These are phyloP conservation scores for Penicillium chermesinum DNA, from an alignment of 495 filamentous ascomycete species.

Conservation along the genomic window DNA sequence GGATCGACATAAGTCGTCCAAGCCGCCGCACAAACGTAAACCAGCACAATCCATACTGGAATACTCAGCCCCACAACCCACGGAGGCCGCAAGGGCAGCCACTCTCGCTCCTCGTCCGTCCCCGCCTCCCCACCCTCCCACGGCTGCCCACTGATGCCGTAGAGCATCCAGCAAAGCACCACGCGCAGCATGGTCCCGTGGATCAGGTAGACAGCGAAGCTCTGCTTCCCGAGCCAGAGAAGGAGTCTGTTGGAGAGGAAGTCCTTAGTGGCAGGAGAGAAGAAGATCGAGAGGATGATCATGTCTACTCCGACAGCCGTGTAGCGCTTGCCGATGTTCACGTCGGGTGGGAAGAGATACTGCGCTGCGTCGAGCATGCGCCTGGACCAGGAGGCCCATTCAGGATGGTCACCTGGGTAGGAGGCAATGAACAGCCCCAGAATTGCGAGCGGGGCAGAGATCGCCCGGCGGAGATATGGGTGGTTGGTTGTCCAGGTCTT, in stretches of 20 bases:
- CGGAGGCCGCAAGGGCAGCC: slow-evolving; percentile 34
- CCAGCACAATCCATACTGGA: slow-evolving; percentile 52
- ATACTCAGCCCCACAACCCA: slow-evolving; percentile 46
- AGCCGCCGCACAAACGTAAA: slow-evolving; percentile 52
- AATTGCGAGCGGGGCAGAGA: slow-evolving; percentile 53
- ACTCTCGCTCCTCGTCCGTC: slow-evolving; percentile 36
- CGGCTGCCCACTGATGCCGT: slow-evolving; percentile 50
- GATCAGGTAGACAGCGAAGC: slow-evolving; percentile 66
- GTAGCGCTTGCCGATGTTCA: slow-evolving; percentile 49
- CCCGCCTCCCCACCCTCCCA: slow-evolving; percentile 45
- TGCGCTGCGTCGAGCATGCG: slow-evolving; percentile 38
- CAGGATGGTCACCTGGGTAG: slow-evolving; percentile 56
- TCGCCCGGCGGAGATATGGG: slow-evolving; percentile 55
- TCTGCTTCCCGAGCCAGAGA: slow-evolving; percentile 64
- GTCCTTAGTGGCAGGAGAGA: slow-evolving; percentile 53
- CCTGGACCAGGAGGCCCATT: slow-evolving; percentile 57
- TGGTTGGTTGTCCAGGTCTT: slow-evolving; percentile 25
- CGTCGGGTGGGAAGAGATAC: slow-evolving; percentile 52
- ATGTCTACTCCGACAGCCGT: slow-evolving; percentile 57
- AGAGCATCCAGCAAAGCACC: slow-evolving; percentile 60
- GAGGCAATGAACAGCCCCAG: slow-evolving; percentile 57
- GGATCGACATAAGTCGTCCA: slow-evolving; percentile 66
- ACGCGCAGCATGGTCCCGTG: slow-evolving; percentile 63
- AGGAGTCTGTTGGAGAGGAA: slow-evolving; percentile 54
- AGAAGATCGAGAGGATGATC: slow-evolving; percentile 51